Conservation (phyloP, 345 rosid species). For the Brassica juncea region DNA sequence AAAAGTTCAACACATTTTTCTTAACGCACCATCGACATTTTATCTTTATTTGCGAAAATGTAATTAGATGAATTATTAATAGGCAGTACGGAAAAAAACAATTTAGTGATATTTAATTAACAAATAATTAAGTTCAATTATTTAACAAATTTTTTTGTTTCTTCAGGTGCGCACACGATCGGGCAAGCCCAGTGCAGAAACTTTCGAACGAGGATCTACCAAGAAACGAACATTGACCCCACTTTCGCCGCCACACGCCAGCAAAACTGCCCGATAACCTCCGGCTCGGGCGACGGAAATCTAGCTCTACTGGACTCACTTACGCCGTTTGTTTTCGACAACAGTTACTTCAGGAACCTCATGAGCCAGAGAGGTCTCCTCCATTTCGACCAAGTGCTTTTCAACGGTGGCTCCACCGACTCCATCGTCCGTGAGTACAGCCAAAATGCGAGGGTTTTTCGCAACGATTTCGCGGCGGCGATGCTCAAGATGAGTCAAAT, state of each 20-base stretch:
- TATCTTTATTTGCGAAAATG: not conserved
- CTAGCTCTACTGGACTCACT: slow-evolving; percentile 66
- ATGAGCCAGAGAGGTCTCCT: slow-evolving; percentile 61
- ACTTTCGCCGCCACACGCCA: slow-evolving; percentile 55
- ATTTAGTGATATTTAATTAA: too few relatives aligned
- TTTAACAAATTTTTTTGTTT: not conserved
- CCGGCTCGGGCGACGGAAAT: slow-evolving; percentile 55
- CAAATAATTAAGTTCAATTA: not conserved
- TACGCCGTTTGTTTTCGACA: slow-evolving; percentile 61
- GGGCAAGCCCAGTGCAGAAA: slow-evolving; percentile 71
- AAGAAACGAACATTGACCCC: slow-evolving; percentile 61
- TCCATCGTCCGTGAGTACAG: slow-evolving; percentile 59
- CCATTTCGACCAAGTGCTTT: slow-evolving; percentile 70
- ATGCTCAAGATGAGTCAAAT: slow-evolving; percentile 85
- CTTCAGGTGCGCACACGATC: slow-evolving; percentile 70
- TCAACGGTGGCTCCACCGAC: slow-evolving; percentile 74
- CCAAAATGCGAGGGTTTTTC: slow-evolving; percentile 50
- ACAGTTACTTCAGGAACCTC: slow-evolving; percentile 68
- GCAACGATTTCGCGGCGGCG: slow-evolving; percentile 58
- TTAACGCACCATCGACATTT: slow-evolving; percentile 27
- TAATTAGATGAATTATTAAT: slow-evolving; percentile 6
- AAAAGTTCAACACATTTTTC: slow-evolving; percentile 1
- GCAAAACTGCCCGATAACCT: slow-evolving; percentile 50
- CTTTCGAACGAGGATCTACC: slow-evolving; percentile 68
- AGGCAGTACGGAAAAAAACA: not conserved